Evolutionary conservation across 1,139 yeast species (phyloP).

Genomic region (Yamadazyma blattariae): DNA sequence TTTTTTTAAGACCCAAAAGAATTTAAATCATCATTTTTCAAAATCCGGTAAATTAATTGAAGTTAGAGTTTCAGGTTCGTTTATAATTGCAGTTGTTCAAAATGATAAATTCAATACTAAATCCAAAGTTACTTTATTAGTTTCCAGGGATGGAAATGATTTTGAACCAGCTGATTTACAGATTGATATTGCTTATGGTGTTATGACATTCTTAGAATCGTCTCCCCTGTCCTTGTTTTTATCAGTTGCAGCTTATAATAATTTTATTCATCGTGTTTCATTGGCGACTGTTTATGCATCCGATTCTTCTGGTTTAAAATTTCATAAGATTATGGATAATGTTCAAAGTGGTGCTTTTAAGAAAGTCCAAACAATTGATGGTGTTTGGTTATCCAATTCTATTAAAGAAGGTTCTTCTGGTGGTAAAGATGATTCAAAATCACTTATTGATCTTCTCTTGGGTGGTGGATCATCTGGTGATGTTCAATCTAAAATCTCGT

Average conservation of each 20-base stretch:
- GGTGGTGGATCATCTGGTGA: slow-evolving; percentile 23
- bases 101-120: slow-evolving; percentile 43
- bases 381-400: slow-evolving; percentile 62
- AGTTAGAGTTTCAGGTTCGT: slow-evolving; percentile 48
- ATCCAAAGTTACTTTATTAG: slow-evolving; percentile 46
- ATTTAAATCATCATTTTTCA: slow-evolving; percentile 19
- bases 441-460: slow-evolving; percentile 25
- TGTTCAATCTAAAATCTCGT: slow-evolving; percentile 38
- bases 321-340: slow-evolving; percentile 43
- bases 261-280: slow-evolving; percentile 13
- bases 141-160: slow-evolving; percentile 55
- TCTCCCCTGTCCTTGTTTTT: slow-evolving; percentile 55
- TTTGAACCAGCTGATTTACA: slow-evolving; percentile 55
- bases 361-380: slow-evolving; percentile 63
- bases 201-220: slow-evolving; percentile 54
- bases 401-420: slow-evolving; percentile 17
- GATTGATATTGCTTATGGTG: slow-evolving; percentile 41
- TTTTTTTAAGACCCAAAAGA: slow-evolving; percentile 43
- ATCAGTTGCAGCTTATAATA: slow-evolving; percentile 31
- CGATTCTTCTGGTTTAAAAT: slow-evolving; percentile 62
- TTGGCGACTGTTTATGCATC: slow-evolving; percentile 52
- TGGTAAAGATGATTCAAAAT: slow-evolving; percentile 17
- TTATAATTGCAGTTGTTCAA: slow-evolving; percentile 50
- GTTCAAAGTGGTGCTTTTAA: slow-evolving; percentile 44
- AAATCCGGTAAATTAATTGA: slow-evolving; percentile 44